Conservation (phyloP, 805 yeast genomes). For the Candida oleophila region DNA sequence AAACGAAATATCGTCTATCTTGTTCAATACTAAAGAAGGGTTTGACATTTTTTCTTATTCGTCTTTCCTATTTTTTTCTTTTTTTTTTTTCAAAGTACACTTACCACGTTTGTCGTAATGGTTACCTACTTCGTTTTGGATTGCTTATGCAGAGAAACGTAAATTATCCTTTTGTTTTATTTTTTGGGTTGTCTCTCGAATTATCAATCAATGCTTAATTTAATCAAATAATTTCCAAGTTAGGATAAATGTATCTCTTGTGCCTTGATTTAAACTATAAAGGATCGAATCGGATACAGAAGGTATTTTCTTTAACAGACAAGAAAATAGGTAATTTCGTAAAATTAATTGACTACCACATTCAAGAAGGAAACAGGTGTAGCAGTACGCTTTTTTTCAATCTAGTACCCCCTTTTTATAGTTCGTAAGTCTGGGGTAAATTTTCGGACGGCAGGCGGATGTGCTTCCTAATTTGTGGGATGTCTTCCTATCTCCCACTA, state of each 20-base stretch:
- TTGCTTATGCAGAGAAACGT: too few relatives aligned
- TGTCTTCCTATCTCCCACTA: neutral
- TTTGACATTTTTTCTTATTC: constrained; percentile 24
- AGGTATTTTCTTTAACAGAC: too few relatives aligned
- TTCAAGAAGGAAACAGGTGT: too few relatives aligned
- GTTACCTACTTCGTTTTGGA: too few relatives aligned
- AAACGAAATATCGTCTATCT: constrained; percentile 59
- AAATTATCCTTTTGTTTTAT: too few relatives aligned
- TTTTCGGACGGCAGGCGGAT: neutral
- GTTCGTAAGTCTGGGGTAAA: neutral
- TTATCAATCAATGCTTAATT: too few relatives aligned
- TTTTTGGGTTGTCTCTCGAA: too few relatives aligned
- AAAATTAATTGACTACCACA: too few relatives aligned
- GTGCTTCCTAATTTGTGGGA: neutral
- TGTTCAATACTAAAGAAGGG: constrained; percentile 63
- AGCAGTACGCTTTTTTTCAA: too few relatives aligned
- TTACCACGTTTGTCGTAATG: neutral
- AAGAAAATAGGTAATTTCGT: too few relatives aligned
- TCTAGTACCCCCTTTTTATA: neutral
- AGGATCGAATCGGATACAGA: too few relatives aligned
- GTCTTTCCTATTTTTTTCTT: neutral
- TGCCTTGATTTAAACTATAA: too few relatives aligned
- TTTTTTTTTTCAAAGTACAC: neutral
- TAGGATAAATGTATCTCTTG: neutral
- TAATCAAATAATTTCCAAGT: neutral